Evolutionary conservation across 164 flowering plant genomes (phyloP).

Genomic region (Stephania yunnanensis): DNA sequence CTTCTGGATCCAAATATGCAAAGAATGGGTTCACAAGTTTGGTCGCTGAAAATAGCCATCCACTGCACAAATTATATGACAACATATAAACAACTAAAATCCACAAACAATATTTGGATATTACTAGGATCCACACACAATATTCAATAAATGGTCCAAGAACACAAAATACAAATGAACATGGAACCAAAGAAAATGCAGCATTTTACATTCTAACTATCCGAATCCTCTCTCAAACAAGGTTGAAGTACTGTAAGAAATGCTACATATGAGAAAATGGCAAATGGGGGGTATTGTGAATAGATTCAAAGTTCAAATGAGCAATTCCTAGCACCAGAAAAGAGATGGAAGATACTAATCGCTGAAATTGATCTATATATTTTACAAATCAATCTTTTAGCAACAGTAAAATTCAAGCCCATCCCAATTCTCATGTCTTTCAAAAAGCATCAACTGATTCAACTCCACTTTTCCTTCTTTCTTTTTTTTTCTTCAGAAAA

Average conservation of each 20-base stretch:
- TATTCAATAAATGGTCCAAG: background rate
- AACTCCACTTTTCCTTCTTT: background rate
- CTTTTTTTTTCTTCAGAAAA: background rate
- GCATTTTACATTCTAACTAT: background rate
- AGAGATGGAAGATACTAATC: background rate
- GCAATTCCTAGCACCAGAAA: background rate
- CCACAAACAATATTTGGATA: too few species aligned
- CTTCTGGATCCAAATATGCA: constrained; percentile 85
- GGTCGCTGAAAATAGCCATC: constrained; percentile 93
- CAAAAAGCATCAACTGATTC: background rate
- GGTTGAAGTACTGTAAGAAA: too few species aligned
- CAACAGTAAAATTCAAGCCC: too few species aligned
- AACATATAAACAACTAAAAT: background rate
- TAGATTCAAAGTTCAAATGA: too few species aligned
- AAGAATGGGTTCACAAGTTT: constrained; percentile 97
- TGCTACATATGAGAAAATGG: too few species aligned
- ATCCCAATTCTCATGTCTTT: background rate
- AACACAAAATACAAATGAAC: background rate
- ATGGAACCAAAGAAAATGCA: background rate
- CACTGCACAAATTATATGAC: constrained; percentile 48
- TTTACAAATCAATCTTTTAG: too few species aligned
- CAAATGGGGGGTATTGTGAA: too few species aligned
- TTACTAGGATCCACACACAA: background rate
- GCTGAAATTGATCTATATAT: background rate
- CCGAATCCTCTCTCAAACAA: too few species aligned